Percentiles rank a stretch among this genome's conserved stretches.
phyloP scores from a whole-genome alignment of 306 rosid genomes.

The Pyrus pyrifolia region DNA sequence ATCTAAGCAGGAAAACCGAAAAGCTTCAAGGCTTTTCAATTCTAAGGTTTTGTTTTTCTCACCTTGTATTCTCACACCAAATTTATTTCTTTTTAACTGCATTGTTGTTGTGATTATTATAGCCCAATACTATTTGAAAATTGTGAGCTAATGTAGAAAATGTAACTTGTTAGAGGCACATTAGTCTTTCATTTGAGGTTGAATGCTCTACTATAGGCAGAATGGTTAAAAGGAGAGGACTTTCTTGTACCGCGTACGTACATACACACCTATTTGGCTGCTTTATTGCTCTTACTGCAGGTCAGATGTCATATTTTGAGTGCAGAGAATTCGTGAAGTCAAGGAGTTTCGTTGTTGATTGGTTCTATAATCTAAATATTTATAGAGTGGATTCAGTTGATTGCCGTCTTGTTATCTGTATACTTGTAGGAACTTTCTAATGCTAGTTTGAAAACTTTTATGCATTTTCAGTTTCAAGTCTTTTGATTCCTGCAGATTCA shows the following conservation, averaged over 20 bases:
- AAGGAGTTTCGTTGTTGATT: not conserved
- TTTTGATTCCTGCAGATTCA: slow-evolving; percentile 35
- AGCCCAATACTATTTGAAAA: not conserved
- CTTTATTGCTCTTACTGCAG: not conserved
- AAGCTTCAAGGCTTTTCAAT: not conserved
- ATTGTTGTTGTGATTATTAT: not conserved
- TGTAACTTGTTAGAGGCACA: not conserved
- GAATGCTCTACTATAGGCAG: too few species aligned
- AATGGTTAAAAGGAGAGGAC: too few species aligned
- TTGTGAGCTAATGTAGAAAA: not conserved
- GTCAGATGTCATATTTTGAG: not conserved
- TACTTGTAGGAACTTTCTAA: not conserved
- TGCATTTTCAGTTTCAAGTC: not conserved
- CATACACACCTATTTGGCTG: too few species aligned
- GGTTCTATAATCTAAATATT: not conserved
- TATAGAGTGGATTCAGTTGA: not conserved
- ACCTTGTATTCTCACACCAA: not conserved
- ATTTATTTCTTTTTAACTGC: not conserved
- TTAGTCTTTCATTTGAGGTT: too few species aligned
- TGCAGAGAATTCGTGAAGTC: not conserved
- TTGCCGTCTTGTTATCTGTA: not conserved
- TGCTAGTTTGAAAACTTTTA: not conserved
- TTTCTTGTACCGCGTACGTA: too few species aligned
- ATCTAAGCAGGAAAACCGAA: not conserved
- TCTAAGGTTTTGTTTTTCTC: not conserved